These are phyloP conservation scores for Colletotrichum brevisporum DNA, from an alignment of 2,329 filamentous ascomycete species.

Conservation along the genomic window DNA sequence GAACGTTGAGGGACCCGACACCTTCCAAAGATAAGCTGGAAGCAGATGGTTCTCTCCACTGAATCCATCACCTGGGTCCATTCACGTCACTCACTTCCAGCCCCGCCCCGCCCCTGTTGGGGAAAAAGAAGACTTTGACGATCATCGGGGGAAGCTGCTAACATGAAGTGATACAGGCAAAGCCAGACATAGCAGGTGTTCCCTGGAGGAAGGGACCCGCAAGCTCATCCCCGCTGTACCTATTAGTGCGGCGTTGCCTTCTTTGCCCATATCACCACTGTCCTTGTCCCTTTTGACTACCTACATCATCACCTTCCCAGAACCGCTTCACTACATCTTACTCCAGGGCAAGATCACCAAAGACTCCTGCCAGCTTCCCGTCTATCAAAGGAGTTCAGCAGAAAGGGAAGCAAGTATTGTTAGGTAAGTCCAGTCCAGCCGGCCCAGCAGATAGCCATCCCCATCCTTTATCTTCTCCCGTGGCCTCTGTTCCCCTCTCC, in stretches of 20 bases:
- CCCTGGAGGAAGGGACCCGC: not conserved
- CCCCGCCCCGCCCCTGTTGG: not conserved
- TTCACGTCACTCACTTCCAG: not conserved
- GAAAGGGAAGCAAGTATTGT: conserved; percentile 33
- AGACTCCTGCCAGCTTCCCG: conserved; percentile 18
- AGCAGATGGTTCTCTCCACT: too few relatives aligned
- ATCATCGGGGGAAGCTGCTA: conserved; percentile 1
- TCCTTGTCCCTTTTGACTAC: conserved; percentile 1
- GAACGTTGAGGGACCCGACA: too few relatives aligned
- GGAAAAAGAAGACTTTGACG: conserved; percentile 1
- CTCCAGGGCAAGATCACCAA: not conserved
- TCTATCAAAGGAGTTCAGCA: not conserved
- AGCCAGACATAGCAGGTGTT: conserved; percentile 2
- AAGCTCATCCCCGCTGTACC: conserved; percentile 5
- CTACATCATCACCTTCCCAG: conserved; percentile 21
- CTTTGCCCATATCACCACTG: conserved; percentile 16
- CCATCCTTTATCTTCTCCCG: conserved; percentile 46
- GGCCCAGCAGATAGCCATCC: conserved; percentile 20
- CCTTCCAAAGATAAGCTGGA: too few relatives aligned
- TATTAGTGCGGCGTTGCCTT: not conserved
- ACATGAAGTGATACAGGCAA: conserved; percentile 8
- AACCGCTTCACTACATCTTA: conserved; percentile 2
- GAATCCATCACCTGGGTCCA: too few relatives aligned
- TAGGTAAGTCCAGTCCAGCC: conserved; percentile 20
- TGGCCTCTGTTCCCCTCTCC: conserved; percentile 45